Percentiles rank a stretch among this genome's conserved stretches.
Conservation (phyloP, 441 rosid genomes). For the Erysimum pusillum region DNA sequence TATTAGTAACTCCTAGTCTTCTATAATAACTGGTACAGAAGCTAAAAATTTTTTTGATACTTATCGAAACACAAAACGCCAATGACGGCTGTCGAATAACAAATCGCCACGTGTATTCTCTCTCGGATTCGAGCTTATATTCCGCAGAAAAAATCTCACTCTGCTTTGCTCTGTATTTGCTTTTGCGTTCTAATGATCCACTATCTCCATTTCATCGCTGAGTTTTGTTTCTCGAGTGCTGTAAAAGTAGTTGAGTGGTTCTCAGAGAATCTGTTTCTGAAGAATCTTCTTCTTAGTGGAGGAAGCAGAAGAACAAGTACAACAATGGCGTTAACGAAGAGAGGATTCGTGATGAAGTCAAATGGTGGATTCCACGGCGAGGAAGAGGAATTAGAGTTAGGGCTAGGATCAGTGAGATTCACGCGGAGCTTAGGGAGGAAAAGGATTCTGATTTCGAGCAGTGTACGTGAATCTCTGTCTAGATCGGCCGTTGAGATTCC, state of each 20-base stretch:
- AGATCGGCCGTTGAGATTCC: constrained; percentile 43
- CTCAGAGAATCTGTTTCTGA: constrained; percentile 30
- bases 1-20: too few relatives aligned
- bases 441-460: constrained; percentile 63
- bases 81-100: constrained; percentile 20
- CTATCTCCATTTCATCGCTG: constrained; percentile 23
- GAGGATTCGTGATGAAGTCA: constrained; percentile 47
- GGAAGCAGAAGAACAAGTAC: neutral
- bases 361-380: constrained; percentile 32
- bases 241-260: constrained; percentile 17
- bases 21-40: too few relatives aligned
- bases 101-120: constrained; percentile 5
- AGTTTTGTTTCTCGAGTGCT: constrained; percentile 27
- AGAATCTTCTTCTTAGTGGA: constrained; percentile 19
- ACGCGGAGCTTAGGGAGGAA: constrained; percentile 76
- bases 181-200: constrained; percentile 22
- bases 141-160: neutral
- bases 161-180: neutral
- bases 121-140: constrained; percentile 1
- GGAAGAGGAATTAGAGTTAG: constrained; percentile 44
- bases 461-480: neutral
- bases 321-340: constrained; percentile 55
- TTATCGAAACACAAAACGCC: constrained; percentile 20
- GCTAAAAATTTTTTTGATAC: too few relatives aligned
- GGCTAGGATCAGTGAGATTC: constrained; percentile 59